Evolutionary conservation across 2,329 filamentous ascomycete species (phyloP).

Genomic region (Sphaerostilbella broomeana): DNA sequence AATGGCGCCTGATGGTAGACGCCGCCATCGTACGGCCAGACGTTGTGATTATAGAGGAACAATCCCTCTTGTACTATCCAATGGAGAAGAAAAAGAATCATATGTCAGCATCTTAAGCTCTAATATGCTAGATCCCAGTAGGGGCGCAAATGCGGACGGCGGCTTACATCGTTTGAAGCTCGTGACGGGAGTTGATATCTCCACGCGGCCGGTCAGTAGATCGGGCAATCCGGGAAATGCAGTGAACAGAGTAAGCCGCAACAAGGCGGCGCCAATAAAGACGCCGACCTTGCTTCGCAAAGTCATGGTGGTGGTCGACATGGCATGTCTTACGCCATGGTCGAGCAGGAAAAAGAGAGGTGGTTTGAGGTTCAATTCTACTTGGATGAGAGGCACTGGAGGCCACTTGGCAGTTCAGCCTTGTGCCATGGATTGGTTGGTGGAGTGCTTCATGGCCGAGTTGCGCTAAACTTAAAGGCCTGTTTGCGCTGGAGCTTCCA

Average conservation of each 20-base stretch:
- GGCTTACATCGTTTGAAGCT: conserved; percentile 91
- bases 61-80: conserved; percentile 82
- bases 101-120: conserved; percentile 5
- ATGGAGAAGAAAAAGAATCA: conserved; percentile 1
- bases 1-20: conserved; percentile 78
- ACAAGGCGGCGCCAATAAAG: conserved; percentile 66
- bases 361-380: no score
- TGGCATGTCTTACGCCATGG: conserved; percentile 26
- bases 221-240: conserved; percentile 78
- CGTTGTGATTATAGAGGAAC: conserved; percentile 92
- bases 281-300: conserved; percentile 45
- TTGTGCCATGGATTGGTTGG: no score
- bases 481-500: conserved; percentile 1
- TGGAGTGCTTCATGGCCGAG: no score
- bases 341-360: no score
- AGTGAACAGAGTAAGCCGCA: conserved; percentile 74
- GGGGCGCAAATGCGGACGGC: conserved; percentile 1
- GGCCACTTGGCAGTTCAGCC: conserved; percentile 27
- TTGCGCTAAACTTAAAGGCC: no score
- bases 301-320: conserved; percentile 33
- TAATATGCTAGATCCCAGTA: neutral
- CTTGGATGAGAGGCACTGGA: no score
- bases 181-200: conserved; percentile 93
- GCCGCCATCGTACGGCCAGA: conserved; percentile 94
- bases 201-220: conserved; percentile 81